Conservation (phyloP, 179 eudicot genomes). For the Beta macrorhiza region DNA sequence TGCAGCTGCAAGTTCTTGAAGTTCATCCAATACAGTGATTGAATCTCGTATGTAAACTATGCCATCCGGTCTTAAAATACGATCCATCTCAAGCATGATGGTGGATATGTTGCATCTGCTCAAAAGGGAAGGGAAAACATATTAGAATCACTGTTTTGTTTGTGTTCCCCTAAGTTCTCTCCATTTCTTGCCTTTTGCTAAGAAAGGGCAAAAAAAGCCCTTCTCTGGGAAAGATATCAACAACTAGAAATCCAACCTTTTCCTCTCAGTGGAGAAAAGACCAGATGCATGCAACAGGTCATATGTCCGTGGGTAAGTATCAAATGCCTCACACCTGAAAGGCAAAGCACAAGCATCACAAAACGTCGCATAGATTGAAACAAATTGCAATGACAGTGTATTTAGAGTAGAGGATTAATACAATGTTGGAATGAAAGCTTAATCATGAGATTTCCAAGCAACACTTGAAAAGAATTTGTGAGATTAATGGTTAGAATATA, state of each 20-base stretch:
- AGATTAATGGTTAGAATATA: not conserved
- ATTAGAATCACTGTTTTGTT: not conserved
- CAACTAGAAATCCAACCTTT: slow-evolving; percentile 35
- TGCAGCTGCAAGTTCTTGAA: slow-evolving; percentile 48
- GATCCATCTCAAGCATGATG: slow-evolving; percentile 74
- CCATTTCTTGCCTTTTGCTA: not conserved
- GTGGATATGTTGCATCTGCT: slow-evolving; percentile 55
- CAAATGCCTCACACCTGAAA: slow-evolving; percentile 74
- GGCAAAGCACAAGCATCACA: not conserved
- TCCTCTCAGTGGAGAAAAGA: slow-evolving; percentile 57
- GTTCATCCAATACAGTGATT: slow-evolving; percentile 42
- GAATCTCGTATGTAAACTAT: slow-evolving; percentile 58
- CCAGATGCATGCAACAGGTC: slow-evolving; percentile 60
- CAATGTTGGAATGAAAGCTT: not conserved
- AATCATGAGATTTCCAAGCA: too few relatives aligned
- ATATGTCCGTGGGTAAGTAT: slow-evolving; percentile 71
- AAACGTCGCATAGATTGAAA: not conserved
- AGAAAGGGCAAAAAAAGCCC: not conserved
- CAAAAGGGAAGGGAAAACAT: not conserved
- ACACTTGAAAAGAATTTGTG: not conserved
- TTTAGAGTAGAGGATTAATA: not conserved
- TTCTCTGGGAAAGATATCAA: not conserved
- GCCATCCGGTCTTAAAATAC: slow-evolving; percentile 64
- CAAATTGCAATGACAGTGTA: not conserved
- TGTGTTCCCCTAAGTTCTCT: not conserved